Evolutionary conservation across 2,329 filamentous ascomycete genomes (phyloP), one percentile per base, ranked within the genome.

Genomic region (Aspergillus ochraceoroseus): DNA sequence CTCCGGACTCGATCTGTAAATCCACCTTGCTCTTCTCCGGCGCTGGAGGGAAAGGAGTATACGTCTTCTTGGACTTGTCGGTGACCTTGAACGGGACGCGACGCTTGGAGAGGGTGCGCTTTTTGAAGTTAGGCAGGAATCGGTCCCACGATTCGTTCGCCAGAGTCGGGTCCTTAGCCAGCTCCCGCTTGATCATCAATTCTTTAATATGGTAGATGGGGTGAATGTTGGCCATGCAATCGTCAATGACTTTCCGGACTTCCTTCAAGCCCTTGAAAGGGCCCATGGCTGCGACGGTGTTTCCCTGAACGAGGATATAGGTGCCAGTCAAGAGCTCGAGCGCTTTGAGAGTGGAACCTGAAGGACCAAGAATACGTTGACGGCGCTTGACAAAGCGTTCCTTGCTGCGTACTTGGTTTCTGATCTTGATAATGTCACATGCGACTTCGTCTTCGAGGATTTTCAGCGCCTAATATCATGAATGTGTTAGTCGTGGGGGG

Each of bases 1-100:
- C 90, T 69, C 92, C 90, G 56, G 80, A 89, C 74, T 98, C 92
- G 71, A 98, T 95, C 76, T 98, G 90, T 67, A 88, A 70, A 68
- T 98, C 92, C 56, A 98, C 79, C 79, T 96, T 98, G 79, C 89
- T 95, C 85, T 95, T 95, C 75, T 98, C 90, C 52, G 89, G 88
- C 29, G 88, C 79, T 5, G 92, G 92, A 33, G 92, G 92, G 81
- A 98, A 98, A 7, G 92, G 90, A 51, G 94, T 98, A 74, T 95
- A 98, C 8, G 75, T 68, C 77, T 95, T 96, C 77, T 90, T 94
- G 62, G 73, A 68, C 77, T 98, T 98, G 73, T 98, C 89, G 38
- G 79, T 87, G 61, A 98, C 82, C 59, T 86, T 87, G 73, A 79
- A 79, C 0, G 92, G 94, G 55, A 82, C 80, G 53, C 80, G 79